Percentiles rank a stretch among this genome's conserved stretches.
Evolutionary conservation across 73 alveolate genomes (phyloP).

Genomic region (Paramecium caudatum): DNA sequence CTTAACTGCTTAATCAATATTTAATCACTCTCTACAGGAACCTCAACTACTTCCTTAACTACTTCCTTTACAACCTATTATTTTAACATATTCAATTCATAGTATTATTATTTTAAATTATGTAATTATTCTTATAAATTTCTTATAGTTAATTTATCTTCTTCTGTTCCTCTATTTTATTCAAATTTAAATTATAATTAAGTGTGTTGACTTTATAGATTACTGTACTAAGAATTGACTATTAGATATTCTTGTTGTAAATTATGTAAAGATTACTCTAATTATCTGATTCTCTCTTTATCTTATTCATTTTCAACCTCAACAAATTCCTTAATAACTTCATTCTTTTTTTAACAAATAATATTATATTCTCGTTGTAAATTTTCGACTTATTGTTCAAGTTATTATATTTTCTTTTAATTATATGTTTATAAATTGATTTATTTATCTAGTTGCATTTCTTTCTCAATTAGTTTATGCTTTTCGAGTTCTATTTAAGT

Average conservation of each 20-base stretch:
- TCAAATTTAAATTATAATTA: background rate
- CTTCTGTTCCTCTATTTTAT: background rate
- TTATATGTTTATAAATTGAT: constrained; percentile 5
- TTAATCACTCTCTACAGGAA: constrained; percentile 16
- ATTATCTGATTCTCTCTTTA: constrained; percentile 8
- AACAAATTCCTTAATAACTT: constrained; percentile 30
- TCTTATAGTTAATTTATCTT: constrained; percentile 2
- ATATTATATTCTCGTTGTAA: background rate
- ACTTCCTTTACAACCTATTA: constrained; percentile 56
- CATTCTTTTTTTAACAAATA: background rate
- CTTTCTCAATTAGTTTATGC: background rate
- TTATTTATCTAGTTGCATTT: background rate
- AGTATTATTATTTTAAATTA: background rate
- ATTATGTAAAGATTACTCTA: background rate
- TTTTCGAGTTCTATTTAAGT: background rate
- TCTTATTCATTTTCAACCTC: constrained; percentile 2
- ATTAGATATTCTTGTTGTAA: background rate
- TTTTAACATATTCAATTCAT: background rate
- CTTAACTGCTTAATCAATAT: background rate
- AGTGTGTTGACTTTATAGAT: background rate
- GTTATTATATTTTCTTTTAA: constrained; percentile 1
- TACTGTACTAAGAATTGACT: background rate
- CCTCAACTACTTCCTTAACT: constrained; percentile 41
- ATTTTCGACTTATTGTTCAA: constrained; percentile 1
- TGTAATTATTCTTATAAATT: background rate